phyloP scores from a whole-genome alignment of 2,329 filamentous ascomycete species.

The Cercospora canescens region DNA sequence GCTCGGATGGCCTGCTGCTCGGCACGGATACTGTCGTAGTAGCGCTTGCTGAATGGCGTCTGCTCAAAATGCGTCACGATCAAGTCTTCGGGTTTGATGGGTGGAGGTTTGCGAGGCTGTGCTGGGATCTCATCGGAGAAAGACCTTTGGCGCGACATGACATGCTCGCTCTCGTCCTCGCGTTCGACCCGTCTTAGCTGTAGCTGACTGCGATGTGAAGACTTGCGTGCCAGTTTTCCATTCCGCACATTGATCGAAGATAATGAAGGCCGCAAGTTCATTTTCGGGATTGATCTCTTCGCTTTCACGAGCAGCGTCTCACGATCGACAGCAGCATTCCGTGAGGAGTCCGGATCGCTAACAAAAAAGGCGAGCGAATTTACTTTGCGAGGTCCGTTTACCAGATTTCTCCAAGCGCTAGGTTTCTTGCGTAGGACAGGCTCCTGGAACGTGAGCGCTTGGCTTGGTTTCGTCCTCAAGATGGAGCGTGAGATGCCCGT shows the following conservation, averaged over 20 bases:
- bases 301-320: background rate
- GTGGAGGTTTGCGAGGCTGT: background rate
- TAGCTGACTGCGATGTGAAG: background rate
- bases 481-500: background rate
- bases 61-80: constrained; percentile 34
- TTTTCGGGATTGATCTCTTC: constrained; percentile 11
- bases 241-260: constrained; percentile 15
- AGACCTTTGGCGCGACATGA: background rate
- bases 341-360: background rate
- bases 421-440: constrained; percentile 13
- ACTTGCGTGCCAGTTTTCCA: constrained; percentile 6
- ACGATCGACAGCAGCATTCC: background rate
- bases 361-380: constrained; percentile 1
- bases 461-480: background rate
- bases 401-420: constrained; percentile 12
- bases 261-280: constrained; percentile 3
- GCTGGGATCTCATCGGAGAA: background rate
- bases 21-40: constrained; percentile 31
- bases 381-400: constrained; percentile 13
- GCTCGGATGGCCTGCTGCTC: constrained; percentile 28
- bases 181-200: background rate
- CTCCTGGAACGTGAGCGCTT: background rate
- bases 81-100: constrained; percentile 17
- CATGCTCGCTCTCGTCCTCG: background rate
- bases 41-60: constrained; percentile 34